Conservation (phyloP, 1,284 basidiomycete genomes). For the Heterobasidion irregulare region DNA sequence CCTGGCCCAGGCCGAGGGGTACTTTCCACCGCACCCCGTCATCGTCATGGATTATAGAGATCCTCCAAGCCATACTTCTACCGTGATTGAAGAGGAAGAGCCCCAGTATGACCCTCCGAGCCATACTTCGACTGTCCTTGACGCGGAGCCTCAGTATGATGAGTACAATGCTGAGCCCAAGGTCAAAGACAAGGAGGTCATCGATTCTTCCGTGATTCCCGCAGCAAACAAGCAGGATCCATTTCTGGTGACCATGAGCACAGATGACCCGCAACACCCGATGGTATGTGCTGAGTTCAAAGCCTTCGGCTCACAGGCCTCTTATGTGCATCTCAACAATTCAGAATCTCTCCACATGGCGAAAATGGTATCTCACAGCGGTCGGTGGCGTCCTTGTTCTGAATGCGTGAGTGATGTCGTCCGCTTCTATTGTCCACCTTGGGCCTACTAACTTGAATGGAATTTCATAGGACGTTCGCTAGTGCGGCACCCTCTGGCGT, state of each 20-base stretch:
- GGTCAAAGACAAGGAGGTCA: neutral
- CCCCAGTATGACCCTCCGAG: neutral
- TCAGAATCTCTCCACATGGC: slow-evolving; percentile 49
- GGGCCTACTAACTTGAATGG: no score
- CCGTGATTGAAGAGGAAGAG: neutral
- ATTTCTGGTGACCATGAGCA: slow-evolving; percentile 29
- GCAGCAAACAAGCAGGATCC: slow-evolving; percentile 21
- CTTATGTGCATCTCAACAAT: neutral
- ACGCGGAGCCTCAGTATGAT: no score
- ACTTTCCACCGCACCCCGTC: neutral
- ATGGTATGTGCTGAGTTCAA: slow-evolving; percentile 18
- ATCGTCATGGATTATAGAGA: neutral
- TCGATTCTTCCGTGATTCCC: neutral
- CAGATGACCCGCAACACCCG: slow-evolving; percentile 33
- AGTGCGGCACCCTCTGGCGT: slow-evolving; percentile 48
- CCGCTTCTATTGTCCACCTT: no score
- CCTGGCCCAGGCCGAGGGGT: neutral
- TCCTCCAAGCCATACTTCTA: slow-evolving; percentile 8
- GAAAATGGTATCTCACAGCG: slow-evolving; percentile 59
- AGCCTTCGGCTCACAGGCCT: neutral
- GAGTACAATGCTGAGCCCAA: neutral
- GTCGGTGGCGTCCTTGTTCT: slow-evolving; percentile 56
- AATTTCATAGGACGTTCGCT: slow-evolving; percentile 45
- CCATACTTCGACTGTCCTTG: no score
- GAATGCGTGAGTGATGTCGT: slow-evolving; percentile 41